A percentile compares a stretch with the other conserved stretches of the same genome.
Evolutionary conservation across 768 basidiomycete genomes (phyloP).

Genomic region (Fomitopsis serialis): DNA sequence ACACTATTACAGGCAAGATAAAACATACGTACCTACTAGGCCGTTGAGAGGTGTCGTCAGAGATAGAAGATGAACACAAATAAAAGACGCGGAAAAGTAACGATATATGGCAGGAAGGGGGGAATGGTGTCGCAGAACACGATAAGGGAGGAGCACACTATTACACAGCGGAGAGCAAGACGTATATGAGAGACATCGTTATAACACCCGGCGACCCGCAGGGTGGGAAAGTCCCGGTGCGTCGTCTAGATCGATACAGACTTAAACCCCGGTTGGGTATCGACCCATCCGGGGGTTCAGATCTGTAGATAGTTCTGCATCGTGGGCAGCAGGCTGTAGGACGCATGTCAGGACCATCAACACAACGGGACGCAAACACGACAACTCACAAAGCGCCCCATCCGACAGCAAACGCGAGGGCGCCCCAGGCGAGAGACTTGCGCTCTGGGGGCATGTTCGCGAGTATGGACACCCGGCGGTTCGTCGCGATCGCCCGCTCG

Average conservation of each 20-base stretch:
- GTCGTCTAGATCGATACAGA: neutral
- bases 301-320: constrained; percentile 13
- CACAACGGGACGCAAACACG: neutral
- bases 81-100: neutral
- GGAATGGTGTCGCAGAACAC: neutral
- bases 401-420: constrained; percentile 79
- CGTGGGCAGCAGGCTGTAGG: constrained; percentile 12
- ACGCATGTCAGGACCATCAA: neutral
- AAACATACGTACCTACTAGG: neutral
- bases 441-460: constrained; percentile 53
- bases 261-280: neutral
- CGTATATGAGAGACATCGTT: neutral
- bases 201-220: neutral
- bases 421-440: constrained; percentile 79
- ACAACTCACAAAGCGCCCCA: constrained; percentile 65
- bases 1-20: neutral
- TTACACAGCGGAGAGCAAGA: neutral
- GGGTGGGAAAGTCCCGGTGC: neutral
- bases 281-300: constrained; percentile 6
- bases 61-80: no score
- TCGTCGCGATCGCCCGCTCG: constrained; percentile 54
- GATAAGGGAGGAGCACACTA: neutral
- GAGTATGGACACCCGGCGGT: constrained; percentile 56
- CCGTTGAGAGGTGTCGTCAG: neutral
- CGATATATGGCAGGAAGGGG: neutral